phyloP scores from a whole-genome alignment of 148 eudicot genomes.

The Talinum fruticosum region DNA sequence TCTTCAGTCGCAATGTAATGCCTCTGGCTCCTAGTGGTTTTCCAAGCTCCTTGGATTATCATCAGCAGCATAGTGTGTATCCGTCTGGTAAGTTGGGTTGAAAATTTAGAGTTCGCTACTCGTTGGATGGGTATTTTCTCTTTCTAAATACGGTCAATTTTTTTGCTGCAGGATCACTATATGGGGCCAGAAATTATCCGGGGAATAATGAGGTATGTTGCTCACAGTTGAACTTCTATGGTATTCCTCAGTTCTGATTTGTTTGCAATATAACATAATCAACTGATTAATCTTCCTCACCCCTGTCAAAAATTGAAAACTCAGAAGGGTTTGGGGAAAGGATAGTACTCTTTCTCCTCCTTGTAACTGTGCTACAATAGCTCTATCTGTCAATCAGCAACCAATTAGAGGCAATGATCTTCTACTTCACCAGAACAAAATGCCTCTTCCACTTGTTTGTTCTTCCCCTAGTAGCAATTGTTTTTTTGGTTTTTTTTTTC shows the following conservation, averaged over 20 bases:
- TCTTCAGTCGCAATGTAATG: conserved; percentile 18
- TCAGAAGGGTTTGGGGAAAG: too few relatives aligned
- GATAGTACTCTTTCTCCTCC: too few relatives aligned
- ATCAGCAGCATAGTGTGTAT: conserved; percentile 22
- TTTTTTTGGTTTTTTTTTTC: too few relatives aligned
- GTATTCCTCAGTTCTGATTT: background rate
- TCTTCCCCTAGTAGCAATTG: too few relatives aligned
- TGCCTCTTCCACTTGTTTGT: too few relatives aligned
- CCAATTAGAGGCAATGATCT: too few relatives aligned
- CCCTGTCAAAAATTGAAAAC: too few relatives aligned
- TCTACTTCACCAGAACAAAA: too few relatives aligned
- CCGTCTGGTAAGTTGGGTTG: conserved; percentile 31
- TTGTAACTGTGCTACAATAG: too few relatives aligned
- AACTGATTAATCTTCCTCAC: too few relatives aligned
- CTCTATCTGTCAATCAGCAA: too few relatives aligned
- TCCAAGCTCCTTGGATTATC: conserved; percentile 15
- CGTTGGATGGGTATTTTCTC: background rate
- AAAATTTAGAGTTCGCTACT: background rate
- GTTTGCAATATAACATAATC: too few relatives aligned
- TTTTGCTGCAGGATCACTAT: conserved; percentile 24
- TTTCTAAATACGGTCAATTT: background rate
- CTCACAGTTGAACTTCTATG: background rate
- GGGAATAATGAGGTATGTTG: conserved; percentile 30
- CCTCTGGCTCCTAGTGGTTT: conserved; percentile 13
- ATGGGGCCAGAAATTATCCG: conserved; percentile 24